Percentiles rank a stretch among this genome's conserved stretches.
Conservation (phyloP, 306 rosid species). For the Lathyrus tuberosus region DNA sequence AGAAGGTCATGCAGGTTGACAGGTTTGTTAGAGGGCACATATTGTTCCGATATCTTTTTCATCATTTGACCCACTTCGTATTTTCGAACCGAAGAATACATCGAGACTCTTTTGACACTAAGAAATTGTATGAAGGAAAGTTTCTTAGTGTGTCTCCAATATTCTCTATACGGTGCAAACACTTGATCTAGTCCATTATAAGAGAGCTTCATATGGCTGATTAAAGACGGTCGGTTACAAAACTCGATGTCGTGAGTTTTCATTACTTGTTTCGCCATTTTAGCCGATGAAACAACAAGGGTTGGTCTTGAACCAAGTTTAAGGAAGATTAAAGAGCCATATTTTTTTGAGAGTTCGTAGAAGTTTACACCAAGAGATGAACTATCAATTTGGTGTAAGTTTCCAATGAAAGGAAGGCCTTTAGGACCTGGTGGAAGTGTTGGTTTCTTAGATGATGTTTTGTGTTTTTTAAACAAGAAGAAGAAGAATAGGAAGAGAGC, state of each 20-base stretch:
- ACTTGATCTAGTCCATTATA: conserved; percentile 30
- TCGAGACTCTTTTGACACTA: conserved; percentile 10
- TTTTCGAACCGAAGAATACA: conserved; percentile 20
- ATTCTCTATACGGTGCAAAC: conserved; percentile 25
- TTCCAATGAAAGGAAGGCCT: conserved; percentile 43
- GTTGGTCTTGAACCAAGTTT: conserved; percentile 35
- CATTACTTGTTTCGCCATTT: conserved; percentile 30
- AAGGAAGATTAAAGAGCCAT: conserved; percentile 35
- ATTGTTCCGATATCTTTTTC: background rate
- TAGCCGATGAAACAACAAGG: conserved; percentile 31
- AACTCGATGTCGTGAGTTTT: conserved; percentile 24
- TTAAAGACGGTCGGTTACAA: conserved; percentile 14
- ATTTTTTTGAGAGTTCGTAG: conserved; percentile 30
- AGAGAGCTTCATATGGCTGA: conserved; percentile 13
- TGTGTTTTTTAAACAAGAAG: conserved; percentile 6
- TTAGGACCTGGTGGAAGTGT: conserved; percentile 35
- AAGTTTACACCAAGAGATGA: conserved; percentile 2
- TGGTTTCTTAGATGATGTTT: conserved; percentile 14
- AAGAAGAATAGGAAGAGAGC: conserved; percentile 12
- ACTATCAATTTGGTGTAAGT: conserved; percentile 31
- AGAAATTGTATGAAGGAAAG: conserved; percentile 18
- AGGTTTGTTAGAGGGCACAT: background rate
- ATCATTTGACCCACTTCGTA: conserved; percentile 14
- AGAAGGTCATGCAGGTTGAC: background rate
- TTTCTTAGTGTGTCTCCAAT: conserved; percentile 37